Evolutionary conservation across 1,284 basidiomycete species (phyloP), one percentile per base, ranked within the genome.

Genomic region (Malassezia sympodialis): DNA sequence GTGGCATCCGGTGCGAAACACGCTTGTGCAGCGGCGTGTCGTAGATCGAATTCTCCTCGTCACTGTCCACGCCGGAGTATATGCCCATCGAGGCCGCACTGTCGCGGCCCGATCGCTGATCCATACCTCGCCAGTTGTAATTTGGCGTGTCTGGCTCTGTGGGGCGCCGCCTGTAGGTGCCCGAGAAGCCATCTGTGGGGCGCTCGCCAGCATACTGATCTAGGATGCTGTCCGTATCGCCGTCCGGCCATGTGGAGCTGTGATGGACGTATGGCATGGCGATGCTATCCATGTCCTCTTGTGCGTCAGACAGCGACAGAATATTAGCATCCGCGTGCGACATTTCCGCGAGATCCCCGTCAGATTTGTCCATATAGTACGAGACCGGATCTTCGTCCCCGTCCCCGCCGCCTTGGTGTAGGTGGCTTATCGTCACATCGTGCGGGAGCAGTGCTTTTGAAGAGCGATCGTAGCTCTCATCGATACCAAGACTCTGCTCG

Each of bases 191-290:
- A 31, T 15, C 2, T n/a, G 40, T 8, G 17, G 41, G 30, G 12
- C 23, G 30, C 17, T 27, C 40, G 23, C 21, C 6, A 1, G 28
- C 17, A 23, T 55, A 55, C 15, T 49, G 37, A 12, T 40, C 32
- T 7, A 55, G n/a, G 21, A 55, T 49, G 34, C 34, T 44, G 32
- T 43, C 50, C 28, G 26, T 45, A 19, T 30, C 44, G 28, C 28
- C 28, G 28, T n/a, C n/a, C 41, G n/a, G 11, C 1, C 7, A 24
- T 7, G 23, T n/a, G 12, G 15, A 2, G 3, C 12, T 15, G 6
- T n/a, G 42, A 14, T 44, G 12, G 19, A 28, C 28, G n/a, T 37
- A 50, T 3, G 30, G 39, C 34, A 40, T 39, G 1, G 24, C 47
- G 17, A 23, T 31, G 41, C 41, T 28, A n/a, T 28, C 24, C 23